Conservation (phyloP, 1,139 yeast species). For the Geotrichum candidum region DNA sequence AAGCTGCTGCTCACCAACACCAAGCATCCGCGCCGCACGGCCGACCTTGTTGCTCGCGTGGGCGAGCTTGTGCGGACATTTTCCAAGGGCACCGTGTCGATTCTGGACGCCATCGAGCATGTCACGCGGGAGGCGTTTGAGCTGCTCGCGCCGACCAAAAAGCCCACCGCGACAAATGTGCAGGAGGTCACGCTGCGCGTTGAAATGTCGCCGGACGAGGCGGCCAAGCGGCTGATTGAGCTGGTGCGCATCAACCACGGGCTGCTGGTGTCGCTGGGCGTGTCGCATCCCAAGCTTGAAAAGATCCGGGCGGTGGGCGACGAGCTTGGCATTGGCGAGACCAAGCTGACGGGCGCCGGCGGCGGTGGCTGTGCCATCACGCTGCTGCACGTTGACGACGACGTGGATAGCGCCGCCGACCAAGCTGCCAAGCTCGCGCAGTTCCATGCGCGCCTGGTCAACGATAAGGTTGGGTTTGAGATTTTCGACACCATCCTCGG, state of each 20-base stretch:
- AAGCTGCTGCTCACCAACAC: constrained; percentile 78
- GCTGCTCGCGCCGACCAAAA: constrained; percentile 32
- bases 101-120: constrained; percentile 47
- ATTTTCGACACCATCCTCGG: constrained; percentile 82
- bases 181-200: not conserved
- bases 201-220: not conserved
- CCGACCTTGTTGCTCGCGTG: constrained; percentile 74
- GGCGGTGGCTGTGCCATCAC: constrained; percentile 99
- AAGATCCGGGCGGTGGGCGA: constrained; percentile 60
- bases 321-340: constrained; percentile 62
- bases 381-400: constrained; percentile 50
- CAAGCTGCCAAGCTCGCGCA: constrained; percentile 36
- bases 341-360: constrained; percentile 97
- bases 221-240: constrained; percentile 42
- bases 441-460: constrained; percentile 34
- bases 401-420: constrained; percentile 29
- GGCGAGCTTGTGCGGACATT: constrained; percentile 48
- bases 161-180: not conserved
- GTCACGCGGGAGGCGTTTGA: constrained; percentile 61
- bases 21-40: constrained; percentile 79
- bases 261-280: constrained; percentile 76
- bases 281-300: constrained; percentile 86
- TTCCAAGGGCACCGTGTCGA: constrained; percentile 50
- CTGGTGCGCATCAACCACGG: constrained; percentile 87
- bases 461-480: constrained; percentile 52